Conservation (phyloP, 805 yeast genomes). For the Kodamaea leandrae region DNA sequence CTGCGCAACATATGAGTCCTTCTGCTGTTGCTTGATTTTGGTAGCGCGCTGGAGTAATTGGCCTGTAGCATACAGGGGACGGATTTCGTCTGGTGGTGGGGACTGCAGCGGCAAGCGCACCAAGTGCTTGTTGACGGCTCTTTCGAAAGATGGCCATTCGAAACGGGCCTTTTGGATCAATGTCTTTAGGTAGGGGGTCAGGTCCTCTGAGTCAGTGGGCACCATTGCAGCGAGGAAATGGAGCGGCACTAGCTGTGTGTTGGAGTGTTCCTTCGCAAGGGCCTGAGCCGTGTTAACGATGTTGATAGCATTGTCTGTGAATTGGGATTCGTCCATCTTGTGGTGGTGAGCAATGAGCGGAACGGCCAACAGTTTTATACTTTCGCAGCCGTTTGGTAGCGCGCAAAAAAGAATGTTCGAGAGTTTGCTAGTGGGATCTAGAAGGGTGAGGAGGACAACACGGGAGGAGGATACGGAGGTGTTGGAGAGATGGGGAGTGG, state of each 20-base stretch:
- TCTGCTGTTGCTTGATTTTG: conserved; percentile 80
- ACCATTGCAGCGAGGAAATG: conserved; percentile 92
- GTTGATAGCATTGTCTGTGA: conserved; percentile 89
- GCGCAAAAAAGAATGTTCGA: conserved; percentile 7
- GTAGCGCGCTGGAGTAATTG: conserved; percentile 71
- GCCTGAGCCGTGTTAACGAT: conserved; percentile 76
- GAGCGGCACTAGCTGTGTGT: conserved; percentile 81
- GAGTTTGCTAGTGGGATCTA: conserved; percentile 4
- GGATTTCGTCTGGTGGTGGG: conserved; percentile 83
- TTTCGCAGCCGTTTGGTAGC: conserved; percentile 5
- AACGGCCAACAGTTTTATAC: background rate
- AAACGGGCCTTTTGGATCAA: conserved; percentile 81
- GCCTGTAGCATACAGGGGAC: conserved; percentile 74
- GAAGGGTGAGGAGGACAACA: background rate
- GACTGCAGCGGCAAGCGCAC: conserved; percentile 83
- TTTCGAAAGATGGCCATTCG: conserved; percentile 79
- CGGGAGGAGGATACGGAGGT: background rate
- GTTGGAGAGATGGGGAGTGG: too few relatives aligned
- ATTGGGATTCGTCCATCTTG: conserved; percentile 65
- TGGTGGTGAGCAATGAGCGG: background rate
- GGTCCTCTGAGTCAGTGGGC: conserved; percentile 48
- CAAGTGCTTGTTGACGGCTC: conserved; percentile 74
- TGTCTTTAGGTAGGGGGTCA: conserved; percentile 66
- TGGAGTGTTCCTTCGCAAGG: conserved; percentile 80
- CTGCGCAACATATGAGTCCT: conserved; percentile 89